phyloP scores from a whole-genome alignment of 768 basidiomycete genomes.

The button mushroom (Agaricus bisporus) region DNA sequence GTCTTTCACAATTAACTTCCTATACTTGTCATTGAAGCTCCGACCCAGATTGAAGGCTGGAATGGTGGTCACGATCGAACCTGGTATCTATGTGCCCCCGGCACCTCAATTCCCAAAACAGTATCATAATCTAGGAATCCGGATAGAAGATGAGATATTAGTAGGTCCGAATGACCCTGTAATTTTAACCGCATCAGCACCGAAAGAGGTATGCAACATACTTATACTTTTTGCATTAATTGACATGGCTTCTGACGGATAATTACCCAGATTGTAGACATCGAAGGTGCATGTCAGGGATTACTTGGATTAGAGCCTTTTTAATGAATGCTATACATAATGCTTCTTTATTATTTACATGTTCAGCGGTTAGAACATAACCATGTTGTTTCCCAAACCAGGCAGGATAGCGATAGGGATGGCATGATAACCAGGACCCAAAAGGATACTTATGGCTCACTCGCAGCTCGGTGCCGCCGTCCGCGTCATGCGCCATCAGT shows the following conservation, averaged over 20 bases:
- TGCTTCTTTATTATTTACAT: not conserved
- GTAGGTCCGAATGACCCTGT: conserved; percentile 54
- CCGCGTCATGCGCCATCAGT: conserved; percentile 8
- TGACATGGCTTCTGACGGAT: conserved; percentile 3
- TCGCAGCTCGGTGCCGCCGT: not conserved
- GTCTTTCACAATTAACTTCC: conserved; percentile 1
- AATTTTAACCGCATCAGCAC: conserved; percentile 66
- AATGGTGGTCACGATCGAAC: conserved; percentile 92
- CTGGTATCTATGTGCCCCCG: conserved; percentile 88
- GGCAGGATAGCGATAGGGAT: not conserved
- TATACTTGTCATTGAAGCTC: not conserved
- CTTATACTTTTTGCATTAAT: not conserved
- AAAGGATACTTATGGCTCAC: too few species aligned
- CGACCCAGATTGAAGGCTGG: conserved; percentile 60
- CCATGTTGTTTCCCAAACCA: not conserved
- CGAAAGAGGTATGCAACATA: conserved; percentile 66
- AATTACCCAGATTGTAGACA: conserved; percentile 50
- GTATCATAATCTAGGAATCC: conserved; percentile 88
- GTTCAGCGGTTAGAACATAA: too few species aligned
- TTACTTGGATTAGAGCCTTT: conserved; percentile 56
- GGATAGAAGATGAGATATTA: conserved; percentile 88
- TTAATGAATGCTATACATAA: conserved; percentile 11
- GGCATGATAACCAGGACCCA: too few species aligned
- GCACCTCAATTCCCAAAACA: conserved; percentile 71
- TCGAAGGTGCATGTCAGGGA: conserved; percentile 79